Evolutionary conservation across 257 asterid species (phyloP), one percentile per base, ranked within the genome.

Genomic region (Plantago elongata): DNA sequence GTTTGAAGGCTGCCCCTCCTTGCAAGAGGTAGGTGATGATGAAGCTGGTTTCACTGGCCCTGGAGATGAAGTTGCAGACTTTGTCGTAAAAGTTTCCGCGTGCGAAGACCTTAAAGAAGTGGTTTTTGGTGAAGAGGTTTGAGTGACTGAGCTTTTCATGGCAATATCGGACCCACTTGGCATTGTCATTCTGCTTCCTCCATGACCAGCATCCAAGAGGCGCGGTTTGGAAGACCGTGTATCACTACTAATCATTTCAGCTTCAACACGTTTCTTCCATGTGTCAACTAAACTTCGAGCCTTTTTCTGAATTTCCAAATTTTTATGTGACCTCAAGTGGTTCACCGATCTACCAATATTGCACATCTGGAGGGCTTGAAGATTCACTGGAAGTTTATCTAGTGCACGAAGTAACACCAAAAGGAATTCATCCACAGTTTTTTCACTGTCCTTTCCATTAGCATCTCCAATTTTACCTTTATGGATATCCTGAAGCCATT

Each of bases 211-310:
- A 61, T 76, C 81, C 2, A 67, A 70, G 57, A 72, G 46, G 34
- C 78, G 75, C 12, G 78, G 64, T 62, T 77, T 75, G n/a, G 86
- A 77, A 56, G 78, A 52, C 79, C 86, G 75, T 1, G 60, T 75
- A 49, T 83, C 90, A 16, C 69, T 68, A 40, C 72, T 57, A 27
- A 65, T 82, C 88, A 82, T 80, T 78, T 83, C 89, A 49, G 84
- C 82, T 65, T 80, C 86, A 9, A 83, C 89, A 4, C 84, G 80
- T 71, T 83, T 83, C 77, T 83, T 83, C 89, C 89, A 83, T 9
- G 84, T 79, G 66, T 79, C 86, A 45, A 83, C 89, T 70, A 83
- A 69, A 69, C 77, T 63, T 43, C 84, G 67, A 9, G 81, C 89
- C 65, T 80, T 79, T 59, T 68, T 80, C 69, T 83, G 89, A 61